These are phyloP conservation scores for Lagenidium sp. DNA, from an alignment of 352 stramenopile genomes.

Conservation along the genomic window DNA sequence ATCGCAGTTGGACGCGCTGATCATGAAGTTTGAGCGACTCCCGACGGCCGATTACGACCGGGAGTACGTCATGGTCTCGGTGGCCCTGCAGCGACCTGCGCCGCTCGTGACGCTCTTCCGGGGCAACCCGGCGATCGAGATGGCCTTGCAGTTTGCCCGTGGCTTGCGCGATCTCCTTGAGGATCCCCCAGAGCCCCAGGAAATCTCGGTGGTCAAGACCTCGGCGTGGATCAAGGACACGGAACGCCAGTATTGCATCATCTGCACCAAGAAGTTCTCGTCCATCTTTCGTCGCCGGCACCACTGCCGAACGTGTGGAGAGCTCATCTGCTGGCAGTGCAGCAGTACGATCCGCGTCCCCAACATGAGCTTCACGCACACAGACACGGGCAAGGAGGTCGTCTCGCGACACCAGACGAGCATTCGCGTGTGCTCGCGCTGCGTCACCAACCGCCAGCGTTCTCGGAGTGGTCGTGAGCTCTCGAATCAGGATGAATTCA, in stretches of 20 bases:
- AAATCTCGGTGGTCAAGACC: slow-evolving; percentile 76
- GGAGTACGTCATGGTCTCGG: slow-evolving; percentile 74
- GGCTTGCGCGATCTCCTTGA: slow-evolving; percentile 71
- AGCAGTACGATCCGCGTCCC: slow-evolving; percentile 78
- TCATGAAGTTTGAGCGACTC: slow-evolving; percentile 81
- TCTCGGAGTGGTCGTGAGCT: slow-evolving; percentile 61
- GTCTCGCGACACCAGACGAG: slow-evolving; percentile 71
- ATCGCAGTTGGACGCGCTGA: slow-evolving; percentile 76
- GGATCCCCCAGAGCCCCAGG: slow-evolving; percentile 65
- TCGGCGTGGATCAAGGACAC: slow-evolving; percentile 82
- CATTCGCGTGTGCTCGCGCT: slow-evolving; percentile 80
- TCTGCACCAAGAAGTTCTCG: slow-evolving; percentile 75
- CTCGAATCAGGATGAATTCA: slow-evolving; percentile 75
- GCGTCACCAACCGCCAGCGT: slow-evolving; percentile 68
- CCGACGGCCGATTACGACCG: slow-evolving; percentile 51
- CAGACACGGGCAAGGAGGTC: slow-evolving; percentile 69
- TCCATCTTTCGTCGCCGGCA: slow-evolving; percentile 80
- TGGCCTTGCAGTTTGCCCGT: slow-evolving; percentile 75
- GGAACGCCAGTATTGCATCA: slow-evolving; percentile 73
- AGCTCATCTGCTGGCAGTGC: slow-evolving; percentile 86
- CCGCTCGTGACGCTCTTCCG: slow-evolving; percentile 76
- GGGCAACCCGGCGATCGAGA: slow-evolving; percentile 75
- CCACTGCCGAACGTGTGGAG: slow-evolving; percentile 80
- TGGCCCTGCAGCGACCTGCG: slow-evolving; percentile 77
- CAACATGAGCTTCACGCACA: slow-evolving; percentile 80